Base-by-base conservation (phyloP, 2,329 filamentous ascomycete species). In the Alternaria tenuissima region DNA sequence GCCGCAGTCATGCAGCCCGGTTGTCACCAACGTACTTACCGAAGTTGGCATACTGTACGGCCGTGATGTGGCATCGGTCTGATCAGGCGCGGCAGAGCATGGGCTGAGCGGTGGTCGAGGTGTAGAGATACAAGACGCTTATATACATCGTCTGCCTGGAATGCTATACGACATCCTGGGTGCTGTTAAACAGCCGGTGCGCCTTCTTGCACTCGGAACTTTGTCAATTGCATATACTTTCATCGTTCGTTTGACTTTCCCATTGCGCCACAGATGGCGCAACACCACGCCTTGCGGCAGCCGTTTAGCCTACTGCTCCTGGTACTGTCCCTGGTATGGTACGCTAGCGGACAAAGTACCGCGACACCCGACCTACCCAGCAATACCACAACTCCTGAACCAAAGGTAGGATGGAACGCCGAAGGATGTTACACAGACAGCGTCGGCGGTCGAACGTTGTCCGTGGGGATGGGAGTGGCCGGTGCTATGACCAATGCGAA, bases 381-480 rank as follows among this genome's bases (percentile, higher is more conserved):
- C 66, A 75, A 56, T 71, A 78, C 54, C 63, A 68, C 26, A 14
- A 62, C 58, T 5, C 48, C 64, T 5, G 57, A 55, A 18, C 57
- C 49, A n/a, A 64, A 64, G 44, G 55, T 18, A 34, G 70, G 69
- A 55, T 74, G 68, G 69, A 52, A 60, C 3, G 49, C 62, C 6
- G 60, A 70, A 41, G 71, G 71, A 8, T 74, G 71, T 52, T 73
- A 71, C 26, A 65, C 63, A 4, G 70, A 74, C 47, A 49, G 44
- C 8, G 64, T 66, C 4, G 65, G 54, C 30, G 57, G 32, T 28
- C 64, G 72, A 34, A 63, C 69, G 14, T 62, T 75, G 22, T 52
- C 61, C 2, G 43, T 65, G 3, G 64, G 61, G 5, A 59, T 47
- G n/a, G 55, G 46, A 18, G 66, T 73, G 16, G 34, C 62, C 3